Evolutionary conservation across 2,329 filamentous ascomycete species (phyloP).

Genomic region (Cladosporium sp.): DNA sequence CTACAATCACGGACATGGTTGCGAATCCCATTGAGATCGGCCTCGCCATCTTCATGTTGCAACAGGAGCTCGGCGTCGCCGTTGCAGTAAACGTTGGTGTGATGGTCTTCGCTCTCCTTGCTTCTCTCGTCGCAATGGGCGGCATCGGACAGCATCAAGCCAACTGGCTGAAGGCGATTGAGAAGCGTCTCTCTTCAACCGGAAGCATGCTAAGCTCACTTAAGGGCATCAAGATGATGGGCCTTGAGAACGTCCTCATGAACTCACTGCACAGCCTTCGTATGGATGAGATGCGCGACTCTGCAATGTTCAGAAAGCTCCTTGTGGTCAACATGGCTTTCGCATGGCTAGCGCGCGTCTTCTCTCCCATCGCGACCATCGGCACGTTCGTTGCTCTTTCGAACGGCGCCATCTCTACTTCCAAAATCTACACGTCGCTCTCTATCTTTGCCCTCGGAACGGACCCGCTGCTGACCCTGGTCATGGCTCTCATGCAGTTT

Average conservation of each 20-base stretch:
- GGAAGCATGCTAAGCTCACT: constrained; percentile 39
- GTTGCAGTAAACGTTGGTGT: constrained; percentile 14
- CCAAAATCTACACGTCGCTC: constrained; percentile 4
- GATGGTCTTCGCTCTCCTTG: constrained; percentile 8
- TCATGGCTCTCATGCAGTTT: constrained; percentile 11
- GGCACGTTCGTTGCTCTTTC: constrained; percentile 6
- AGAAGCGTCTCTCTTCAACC: constrained; percentile 39
- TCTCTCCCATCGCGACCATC: constrained; percentile 8
- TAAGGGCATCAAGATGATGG: constrained; percentile 43
- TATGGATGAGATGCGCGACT: constrained; percentile 10
- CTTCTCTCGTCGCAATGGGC: constrained; percentile 5
- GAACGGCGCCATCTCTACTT: constrained; percentile 5
- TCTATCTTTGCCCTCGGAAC: constrained; percentile 9
- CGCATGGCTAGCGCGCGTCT: constrained; percentile 1
- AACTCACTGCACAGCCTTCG: constrained; percentile 6
- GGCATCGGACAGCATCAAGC: constrained; percentile 20
- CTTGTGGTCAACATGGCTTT: constrained; percentile 4
- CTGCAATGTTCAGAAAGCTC: constrained; percentile 7
- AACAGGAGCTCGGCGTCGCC: constrained; percentile 17
- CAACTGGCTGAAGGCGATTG: constrained; percentile 40
- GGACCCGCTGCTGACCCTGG: constrained; percentile 6
- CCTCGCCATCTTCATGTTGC: constrained; percentile 17
- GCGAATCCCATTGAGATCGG: constrained; percentile 20
- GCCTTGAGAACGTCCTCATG: constrained; percentile 14
- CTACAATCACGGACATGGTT: constrained; percentile 16